Conservation (phyloP, 2,329 filamentous ascomycete genomes). For the Arthrobotrys pseudoclavata region DNA sequence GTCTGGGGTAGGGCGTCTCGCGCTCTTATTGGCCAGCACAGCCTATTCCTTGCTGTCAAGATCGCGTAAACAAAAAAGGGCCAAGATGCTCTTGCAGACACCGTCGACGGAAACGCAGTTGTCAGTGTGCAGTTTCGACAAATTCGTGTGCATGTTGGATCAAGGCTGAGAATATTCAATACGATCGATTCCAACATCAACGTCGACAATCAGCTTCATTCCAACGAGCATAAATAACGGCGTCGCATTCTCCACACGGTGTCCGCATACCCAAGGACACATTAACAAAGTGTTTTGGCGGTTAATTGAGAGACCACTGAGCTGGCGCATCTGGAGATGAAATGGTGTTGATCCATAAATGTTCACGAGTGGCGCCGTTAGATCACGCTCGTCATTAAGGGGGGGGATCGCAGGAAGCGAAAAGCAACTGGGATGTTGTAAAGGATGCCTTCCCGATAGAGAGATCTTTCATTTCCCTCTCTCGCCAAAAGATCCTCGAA, state of each 20-base stretch:
- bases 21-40: slow-evolving; percentile 47
- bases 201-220: slow-evolving; percentile 1
- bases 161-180: slow-evolving; percentile 48
- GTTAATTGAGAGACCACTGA: slow-evolving; percentile 12
- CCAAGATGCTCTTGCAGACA: slow-evolving; percentile 33
- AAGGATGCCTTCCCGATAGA: slow-evolving; percentile 34
- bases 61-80: slow-evolving; percentile 46
- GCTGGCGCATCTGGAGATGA: slow-evolving; percentile 32
- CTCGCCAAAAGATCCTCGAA: slow-evolving; percentile 19
- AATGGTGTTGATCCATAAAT: slow-evolving; percentile 39
- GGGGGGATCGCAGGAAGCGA: slow-evolving; percentile 24
- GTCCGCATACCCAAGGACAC: neutral
- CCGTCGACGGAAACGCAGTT: slow-evolving; percentile 29
- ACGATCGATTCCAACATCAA: slow-evolving; percentile 20
- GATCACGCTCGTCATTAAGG: slow-evolving; percentile 43
- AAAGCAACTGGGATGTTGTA: slow-evolving; percentile 9
- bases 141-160: slow-evolving; percentile 44
- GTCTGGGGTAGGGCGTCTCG: slow-evolving; percentile 49
- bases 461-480: slow-evolving; percentile 38
- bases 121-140: slow-evolving; percentile 41
- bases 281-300: slow-evolving; percentile 19
- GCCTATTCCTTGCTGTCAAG: slow-evolving; percentile 40
- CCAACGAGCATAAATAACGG: slow-evolving; percentile 4
- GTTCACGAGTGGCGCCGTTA: slow-evolving; percentile 37
- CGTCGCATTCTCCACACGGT: neutral